A percentile compares a stretch with the other conserved stretches of the same genome.
These are phyloP conservation scores for Cyanidioschyzon merolae DNA, from an alignment of 23 red algal genomes.

Conservation along the genomic window DNA sequence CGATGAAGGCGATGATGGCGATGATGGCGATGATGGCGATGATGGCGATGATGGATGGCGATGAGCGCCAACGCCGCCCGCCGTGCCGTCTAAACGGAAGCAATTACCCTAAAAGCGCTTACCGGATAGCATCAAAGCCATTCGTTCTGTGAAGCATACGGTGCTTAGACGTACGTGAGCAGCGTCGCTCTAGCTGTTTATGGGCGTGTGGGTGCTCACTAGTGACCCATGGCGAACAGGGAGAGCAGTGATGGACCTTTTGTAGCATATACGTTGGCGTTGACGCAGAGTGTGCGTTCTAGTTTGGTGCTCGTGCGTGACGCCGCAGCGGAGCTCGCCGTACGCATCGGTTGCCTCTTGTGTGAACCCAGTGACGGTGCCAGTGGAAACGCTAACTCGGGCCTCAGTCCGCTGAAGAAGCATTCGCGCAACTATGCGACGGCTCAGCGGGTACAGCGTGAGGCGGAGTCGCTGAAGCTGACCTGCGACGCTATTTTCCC, in stretches of 20 bases:
- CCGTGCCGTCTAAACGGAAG: too few relatives aligned
- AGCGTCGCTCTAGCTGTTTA: too few relatives aligned
- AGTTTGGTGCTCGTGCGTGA: not conserved
- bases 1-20: too few relatives aligned
- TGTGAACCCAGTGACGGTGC: not conserved
- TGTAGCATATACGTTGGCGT: not conserved
- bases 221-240: not conserved
- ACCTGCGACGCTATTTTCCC: slow-evolving; percentile 5
- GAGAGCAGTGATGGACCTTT: not conserved
- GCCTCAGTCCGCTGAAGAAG: not conserved
- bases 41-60: too few relatives aligned
- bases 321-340: not conserved
- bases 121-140: too few relatives aligned
- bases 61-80: too few relatives aligned
- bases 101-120: too few relatives aligned
- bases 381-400: not conserved
- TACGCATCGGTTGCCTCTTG: not conserved
- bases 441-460: not conserved
- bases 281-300: not conserved
- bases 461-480: slow-evolving; percentile 6
- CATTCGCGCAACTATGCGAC: not conserved
- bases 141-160: too few relatives aligned
- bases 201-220: too few relatives aligned
- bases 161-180: too few relatives aligned
- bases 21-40: too few relatives aligned